phyloP scores from a whole-genome alignment of 176 grass and related monocot genomes.

The Cymbopogon citratus region DNA sequence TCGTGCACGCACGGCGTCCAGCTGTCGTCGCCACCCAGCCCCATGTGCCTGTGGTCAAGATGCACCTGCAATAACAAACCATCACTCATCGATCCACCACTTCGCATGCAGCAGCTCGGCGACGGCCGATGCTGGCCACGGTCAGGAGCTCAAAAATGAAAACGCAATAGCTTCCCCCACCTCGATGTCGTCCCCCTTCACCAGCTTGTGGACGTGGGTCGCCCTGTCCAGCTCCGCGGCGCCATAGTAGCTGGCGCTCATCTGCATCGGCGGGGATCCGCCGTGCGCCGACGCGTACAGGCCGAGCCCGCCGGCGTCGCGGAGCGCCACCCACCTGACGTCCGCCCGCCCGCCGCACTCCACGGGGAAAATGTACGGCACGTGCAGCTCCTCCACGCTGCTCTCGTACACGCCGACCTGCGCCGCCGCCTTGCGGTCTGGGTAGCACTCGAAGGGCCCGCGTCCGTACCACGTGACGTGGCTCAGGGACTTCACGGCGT shows the following conservation, averaged over 20 bases:
- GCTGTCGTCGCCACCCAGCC: conserved; percentile 84
- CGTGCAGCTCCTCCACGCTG: conserved; percentile 62
- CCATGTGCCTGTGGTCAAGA: conserved; percentile 89
- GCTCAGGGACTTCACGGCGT: conserved; percentile 50
- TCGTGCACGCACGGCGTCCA: conserved; percentile 83
- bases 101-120: neutral
- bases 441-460: conserved; percentile 91
- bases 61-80: conserved; percentile 58
- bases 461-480: conserved; percentile 59
- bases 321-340: conserved; percentile 70
- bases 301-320: conserved; percentile 41
- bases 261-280: conserved; percentile 68
- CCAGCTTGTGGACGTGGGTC: conserved; percentile 56
- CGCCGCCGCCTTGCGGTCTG: conserved; percentile 70
- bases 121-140: neutral
- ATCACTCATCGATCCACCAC: neutral
- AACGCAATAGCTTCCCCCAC: conserved; percentile 30
- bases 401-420: conserved; percentile 68
- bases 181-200: conserved; percentile 67
- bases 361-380: conserved; percentile 71
- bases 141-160: neutral
- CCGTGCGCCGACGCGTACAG: conserved; percentile 56
- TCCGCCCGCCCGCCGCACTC: conserved; percentile 60
- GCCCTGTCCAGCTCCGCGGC: conserved; percentile 61
- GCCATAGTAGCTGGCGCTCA: conserved; percentile 79